Evolutionary conservation across 2,329 filamentous ascomycete genomes (phyloP).

Genomic region (Fonsecaea pedrosoi): DNA sequence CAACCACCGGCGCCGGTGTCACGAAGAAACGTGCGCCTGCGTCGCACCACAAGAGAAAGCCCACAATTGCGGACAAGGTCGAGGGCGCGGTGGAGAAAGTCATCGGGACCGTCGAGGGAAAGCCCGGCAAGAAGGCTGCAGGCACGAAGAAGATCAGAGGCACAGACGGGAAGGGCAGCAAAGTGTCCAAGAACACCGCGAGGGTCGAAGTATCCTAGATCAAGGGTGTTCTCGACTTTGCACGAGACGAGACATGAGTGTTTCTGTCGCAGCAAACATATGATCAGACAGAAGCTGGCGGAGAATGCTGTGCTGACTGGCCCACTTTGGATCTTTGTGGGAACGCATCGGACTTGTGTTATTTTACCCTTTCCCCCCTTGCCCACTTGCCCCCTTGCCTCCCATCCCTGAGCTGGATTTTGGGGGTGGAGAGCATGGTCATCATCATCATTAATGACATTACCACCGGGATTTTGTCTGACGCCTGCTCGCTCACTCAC

Average conservation of each 20-base stretch:
- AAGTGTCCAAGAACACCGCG: conserved; percentile 4
- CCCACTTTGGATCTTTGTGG: neutral
- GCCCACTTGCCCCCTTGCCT: neutral
- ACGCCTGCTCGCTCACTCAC: too few species aligned
- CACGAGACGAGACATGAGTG: neutral
- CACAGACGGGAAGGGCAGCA: conserved; percentile 11
- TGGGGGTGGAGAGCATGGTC: neutral
- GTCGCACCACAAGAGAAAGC: conserved; percentile 38
- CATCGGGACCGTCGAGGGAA: conserved; percentile 40
- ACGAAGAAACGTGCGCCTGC: conserved; percentile 36
- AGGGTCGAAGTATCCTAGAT: conserved; percentile 1
- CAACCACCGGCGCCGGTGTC: conserved; percentile 25
- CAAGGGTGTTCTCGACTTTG: neutral
- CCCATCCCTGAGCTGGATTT: neutral
- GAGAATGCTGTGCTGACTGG: neutral
- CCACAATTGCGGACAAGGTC: conserved; percentile 44
- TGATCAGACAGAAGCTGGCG: neutral
- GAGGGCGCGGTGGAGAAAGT: conserved; percentile 44
- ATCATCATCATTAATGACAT: too few species aligned
- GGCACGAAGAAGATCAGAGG: conserved; percentile 47
- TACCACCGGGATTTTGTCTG: too few species aligned
- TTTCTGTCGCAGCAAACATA: neutral
- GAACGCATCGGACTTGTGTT: neutral
- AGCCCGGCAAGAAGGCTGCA: conserved; percentile 50
- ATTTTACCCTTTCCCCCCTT: too few species aligned